phyloP scores from a whole-genome alignment of 768 basidiomycete genomes.

The Cystofilobasidium macerans region DNA sequence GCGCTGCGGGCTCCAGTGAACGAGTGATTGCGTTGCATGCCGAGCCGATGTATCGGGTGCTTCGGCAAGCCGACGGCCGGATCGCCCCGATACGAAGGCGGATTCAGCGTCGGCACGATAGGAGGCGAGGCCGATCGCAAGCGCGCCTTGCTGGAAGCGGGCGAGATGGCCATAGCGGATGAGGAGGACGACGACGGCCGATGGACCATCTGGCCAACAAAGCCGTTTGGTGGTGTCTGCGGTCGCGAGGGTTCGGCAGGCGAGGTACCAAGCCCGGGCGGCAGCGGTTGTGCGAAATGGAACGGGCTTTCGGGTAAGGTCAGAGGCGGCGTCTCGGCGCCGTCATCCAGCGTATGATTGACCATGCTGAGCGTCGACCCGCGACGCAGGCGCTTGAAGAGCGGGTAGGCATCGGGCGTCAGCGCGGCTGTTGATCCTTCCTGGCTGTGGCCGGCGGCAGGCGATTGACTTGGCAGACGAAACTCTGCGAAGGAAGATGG shows the following conservation, averaged over 20 bases:
- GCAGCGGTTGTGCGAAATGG: background rate
- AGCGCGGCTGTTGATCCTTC: no score
- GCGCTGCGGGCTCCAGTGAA: background rate
- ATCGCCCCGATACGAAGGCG: background rate
- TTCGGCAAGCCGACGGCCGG: background rate
- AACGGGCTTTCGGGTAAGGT: background rate
- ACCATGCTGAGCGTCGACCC: background rate
- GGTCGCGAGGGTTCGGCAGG: background rate
- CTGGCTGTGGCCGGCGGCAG: no score
- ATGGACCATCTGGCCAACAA: background rate
- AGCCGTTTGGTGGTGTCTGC: background rate
- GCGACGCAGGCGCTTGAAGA: background rate
- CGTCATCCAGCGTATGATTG: background rate
- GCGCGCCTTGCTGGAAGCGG: background rate
- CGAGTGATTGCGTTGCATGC: constrained; percentile 6
- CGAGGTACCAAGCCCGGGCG: background rate
- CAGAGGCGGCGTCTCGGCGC: background rate
- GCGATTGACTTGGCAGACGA: background rate
- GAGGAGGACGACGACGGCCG: constrained; percentile 1
- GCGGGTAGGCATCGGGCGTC: background rate
- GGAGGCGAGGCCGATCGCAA: background rate
- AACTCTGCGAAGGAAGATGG: background rate
- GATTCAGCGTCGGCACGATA: background rate
- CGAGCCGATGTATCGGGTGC: background rate
- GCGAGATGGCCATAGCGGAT: background rate